Evolutionary conservation across 495 filamentous ascomycete species (phyloP), one percentile per base, ranked within the genome.

Genomic region (Hypoxylon trugodes): DNA sequence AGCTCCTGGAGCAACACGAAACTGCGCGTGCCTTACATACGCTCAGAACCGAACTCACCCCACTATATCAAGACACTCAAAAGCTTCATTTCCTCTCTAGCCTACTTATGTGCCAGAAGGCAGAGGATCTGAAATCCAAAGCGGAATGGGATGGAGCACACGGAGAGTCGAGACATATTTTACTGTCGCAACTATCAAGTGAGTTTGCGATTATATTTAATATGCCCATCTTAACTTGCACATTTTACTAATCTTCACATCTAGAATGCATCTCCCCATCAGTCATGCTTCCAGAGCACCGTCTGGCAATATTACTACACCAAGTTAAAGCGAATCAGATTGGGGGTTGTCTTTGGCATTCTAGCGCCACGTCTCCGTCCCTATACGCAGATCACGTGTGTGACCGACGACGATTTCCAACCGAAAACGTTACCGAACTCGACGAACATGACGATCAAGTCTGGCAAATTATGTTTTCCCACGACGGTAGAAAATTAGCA

Each of bases 231-330:
- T 16, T 7, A 49, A 51, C 30, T 51, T 26, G 10, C 51, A 41
- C 13, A 4, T 4, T 21, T 35, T 35, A 36, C 66, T 74, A 43
- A 47, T 45, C 48, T 32, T 57, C 37, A 19, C 36, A 38, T n/a
- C 9, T 53, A 96, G 92, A 83, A 79, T 96, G 85, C 26, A 96
- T 99, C 56, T 96, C 96, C 3, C 95, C 95, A 1, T 93, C 92
- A n/a, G 90, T 96, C 19, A 98, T 99, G 96, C 91, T 99, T 45
- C 96, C 95, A 4, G 90, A 96, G 65, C 91, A 96, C 73, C 90
- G 95, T 9, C 80, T 99, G n/a, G 92, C 91, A 6, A 79, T 85
- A 21, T 75, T 99, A n/a, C 76, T 99, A 45, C 81, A 90, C 43
- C 85, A 94, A 53, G 85, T 96, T 22, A 96, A 97, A 69, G 78